A percentile compares a stretch with the other conserved stretches of the same genome.
Evolutionary conservation across 768 basidiomycete genomes (phyloP).

Genomic region (Pisolithus orientalis): DNA sequence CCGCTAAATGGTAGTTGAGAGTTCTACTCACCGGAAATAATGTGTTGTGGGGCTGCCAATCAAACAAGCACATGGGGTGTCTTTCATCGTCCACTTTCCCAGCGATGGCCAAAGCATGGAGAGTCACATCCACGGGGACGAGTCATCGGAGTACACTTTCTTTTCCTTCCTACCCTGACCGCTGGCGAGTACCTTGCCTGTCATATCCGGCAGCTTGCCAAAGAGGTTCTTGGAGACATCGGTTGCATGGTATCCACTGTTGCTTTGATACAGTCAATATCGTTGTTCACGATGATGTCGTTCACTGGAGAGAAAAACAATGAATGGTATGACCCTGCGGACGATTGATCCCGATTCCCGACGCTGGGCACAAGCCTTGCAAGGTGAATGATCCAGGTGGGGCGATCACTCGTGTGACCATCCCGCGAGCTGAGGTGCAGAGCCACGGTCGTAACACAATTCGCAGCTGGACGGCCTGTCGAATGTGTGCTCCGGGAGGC

Average conservation of each 20-base stretch:
- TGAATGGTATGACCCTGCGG: slow-evolving; percentile 21
- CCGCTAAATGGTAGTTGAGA: too few relatives aligned
- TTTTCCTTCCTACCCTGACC: slow-evolving; percentile 8
- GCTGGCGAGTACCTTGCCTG: slow-evolving; percentile 10
- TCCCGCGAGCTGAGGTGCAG: slow-evolving; percentile 9
- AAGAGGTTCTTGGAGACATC: slow-evolving; percentile 10
- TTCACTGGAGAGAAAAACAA: slow-evolving; percentile 13
- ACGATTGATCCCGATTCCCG: slow-evolving; percentile 12
- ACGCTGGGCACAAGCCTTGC: slow-evolving; percentile 18
- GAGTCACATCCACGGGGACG: slow-evolving; percentile 14
- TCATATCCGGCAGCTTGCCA: slow-evolving; percentile 12
- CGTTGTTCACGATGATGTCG: too few relatives aligned
- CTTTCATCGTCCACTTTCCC: slow-evolving; percentile 7
- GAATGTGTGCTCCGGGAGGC: too few relatives aligned
- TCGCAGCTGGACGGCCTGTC: slow-evolving; percentile 5
- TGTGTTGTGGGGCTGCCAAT: slow-evolving; percentile 14
- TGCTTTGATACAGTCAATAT: neutral
- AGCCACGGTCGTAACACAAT: slow-evolving; percentile 9
- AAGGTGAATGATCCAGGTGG: slow-evolving; percentile 18
- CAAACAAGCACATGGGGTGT: slow-evolving; percentile 14
- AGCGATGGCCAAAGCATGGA: slow-evolving; percentile 18
- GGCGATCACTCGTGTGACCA: slow-evolving; percentile 17
- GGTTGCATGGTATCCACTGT: slow-evolving; percentile 9
- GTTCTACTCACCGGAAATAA: slow-evolving; percentile 16
- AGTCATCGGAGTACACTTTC: slow-evolving; percentile 6